Evolutionary conservation across 1,284 basidiomycete species (phyloP), one percentile per base, ranked within the genome.

Genomic region (Xerocomus nothofagi): DNA sequence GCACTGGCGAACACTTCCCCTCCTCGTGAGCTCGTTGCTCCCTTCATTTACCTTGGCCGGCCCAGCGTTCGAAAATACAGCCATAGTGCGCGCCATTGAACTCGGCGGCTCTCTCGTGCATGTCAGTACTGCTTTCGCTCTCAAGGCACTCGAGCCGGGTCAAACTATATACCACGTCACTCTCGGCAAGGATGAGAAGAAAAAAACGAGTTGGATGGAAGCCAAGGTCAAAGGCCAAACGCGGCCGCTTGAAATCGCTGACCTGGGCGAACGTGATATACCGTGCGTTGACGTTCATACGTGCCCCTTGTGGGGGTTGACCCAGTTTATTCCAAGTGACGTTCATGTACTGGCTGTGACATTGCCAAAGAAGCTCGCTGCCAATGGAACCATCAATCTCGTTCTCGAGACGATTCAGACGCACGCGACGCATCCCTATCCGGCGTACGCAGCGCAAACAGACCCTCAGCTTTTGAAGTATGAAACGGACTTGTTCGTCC

Each of bases 391-490:
- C 2, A 65, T 86, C 32, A 89, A 87, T 53, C 69, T 97, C 44
- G 87, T 92, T 36, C 70, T 95, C 18, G 85, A 88, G 57, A 81
- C 86, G 14, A 72, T 88, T 30, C 81, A 88, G 59, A 85, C 87
- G 2, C 90, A 94, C 63, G 78, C 82, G 38, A 86, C 88, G 3
- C 75, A 73, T 46, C 85, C 94, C 3, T 84, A 88, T 72, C 95
- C 94, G 4, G 73, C 78, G 51, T 73, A 76, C 45, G 87, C 91
- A 42, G 70, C 74, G 17, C 94, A 98, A 71, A 75, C 74, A 44
- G 91, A 93, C n/a, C 78, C 82, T 4, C 92, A 95, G 67, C 79
- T 81, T 31, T 76, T 97, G 54, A 81, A 88, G 62, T 96, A 91
- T 70, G 74, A 78, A 47, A 80, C 86, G 2, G 84, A 88, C 68